Percentiles rank a stretch among this genome's conserved stretches.
These are phyloP conservation scores for Alnus rubra DNA, from an alignment of 306 rosid genomes.

Conservation along the genomic window DNA sequence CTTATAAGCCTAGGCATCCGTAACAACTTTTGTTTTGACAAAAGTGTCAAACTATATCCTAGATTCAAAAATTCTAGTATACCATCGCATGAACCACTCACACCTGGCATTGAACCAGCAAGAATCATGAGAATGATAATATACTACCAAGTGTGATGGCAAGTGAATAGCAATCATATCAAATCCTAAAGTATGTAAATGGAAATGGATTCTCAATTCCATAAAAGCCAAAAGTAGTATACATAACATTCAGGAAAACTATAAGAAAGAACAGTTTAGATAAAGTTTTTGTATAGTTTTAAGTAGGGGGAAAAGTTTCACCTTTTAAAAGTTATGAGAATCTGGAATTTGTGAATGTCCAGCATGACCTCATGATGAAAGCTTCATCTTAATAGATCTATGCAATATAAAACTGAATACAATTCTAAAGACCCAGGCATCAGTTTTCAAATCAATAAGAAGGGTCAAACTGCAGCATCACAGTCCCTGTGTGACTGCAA, in stretches of 20 bases:
- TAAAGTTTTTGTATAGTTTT: background rate
- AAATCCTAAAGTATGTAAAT: background rate
- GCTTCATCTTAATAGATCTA: background rate
- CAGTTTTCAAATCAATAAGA: background rate
- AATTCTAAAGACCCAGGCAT: background rate
- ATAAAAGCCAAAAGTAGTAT: background rate
- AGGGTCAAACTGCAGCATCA: background rate
- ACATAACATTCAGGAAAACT: background rate
- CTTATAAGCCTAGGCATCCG: background rate
- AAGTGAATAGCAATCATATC: background rate
- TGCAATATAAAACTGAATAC: background rate
- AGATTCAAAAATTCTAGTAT: background rate
- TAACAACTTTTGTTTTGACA: background rate
- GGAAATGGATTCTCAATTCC: background rate
- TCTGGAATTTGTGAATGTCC: background rate
- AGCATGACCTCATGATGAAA: conserved; percentile 6
- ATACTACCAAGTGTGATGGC: background rate
- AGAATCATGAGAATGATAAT: background rate
- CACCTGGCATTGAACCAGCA: background rate
- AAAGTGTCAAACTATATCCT: background rate
- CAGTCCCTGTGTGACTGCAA: background rate
- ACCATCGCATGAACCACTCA: background rate
- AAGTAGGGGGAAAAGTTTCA: background rate
- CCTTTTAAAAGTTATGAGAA: background rate
- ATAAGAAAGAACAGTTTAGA: background rate